phyloP scores from a whole-genome alignment of 805 yeast genomes.

The Pichia gijzeniarum region DNA sequence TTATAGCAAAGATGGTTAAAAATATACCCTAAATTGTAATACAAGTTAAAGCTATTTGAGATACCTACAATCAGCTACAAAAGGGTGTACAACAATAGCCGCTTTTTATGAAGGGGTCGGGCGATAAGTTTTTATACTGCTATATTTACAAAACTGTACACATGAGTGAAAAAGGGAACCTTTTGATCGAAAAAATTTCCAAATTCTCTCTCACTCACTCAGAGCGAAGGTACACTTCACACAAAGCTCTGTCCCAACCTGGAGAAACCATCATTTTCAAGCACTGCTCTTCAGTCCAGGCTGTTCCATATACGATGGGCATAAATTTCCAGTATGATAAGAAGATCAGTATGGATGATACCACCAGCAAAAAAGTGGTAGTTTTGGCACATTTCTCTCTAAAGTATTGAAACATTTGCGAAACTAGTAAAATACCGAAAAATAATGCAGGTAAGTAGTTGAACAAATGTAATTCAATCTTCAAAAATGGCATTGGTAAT shows the following conservation, averaged over 20 bases:
- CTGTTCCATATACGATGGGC: slow-evolving; percentile 43
- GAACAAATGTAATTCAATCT: slow-evolving; percentile 36
- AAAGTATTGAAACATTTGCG: slow-evolving; percentile 40
- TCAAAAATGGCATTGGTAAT: slow-evolving; percentile 44
- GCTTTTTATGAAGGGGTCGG: no score
- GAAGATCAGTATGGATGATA: slow-evolving; percentile 18
- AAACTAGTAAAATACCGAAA: slow-evolving; percentile 39
- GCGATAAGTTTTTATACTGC: no score
- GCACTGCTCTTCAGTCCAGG: slow-evolving; percentile 42
- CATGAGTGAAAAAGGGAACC: slow-evolving; percentile 1
- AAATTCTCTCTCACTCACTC: not conserved
- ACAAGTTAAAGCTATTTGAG: no score
- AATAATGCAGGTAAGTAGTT: slow-evolving; percentile 46
- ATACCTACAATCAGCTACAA: no score
- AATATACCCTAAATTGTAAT: no score
- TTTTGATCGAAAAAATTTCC: not conserved
- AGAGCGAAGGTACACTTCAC: slow-evolving; percentile 6
- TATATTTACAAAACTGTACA: no score
- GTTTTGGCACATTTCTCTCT: slow-evolving; percentile 24
- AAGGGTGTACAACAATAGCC: no score
- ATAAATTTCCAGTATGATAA: slow-evolving; percentile 26
- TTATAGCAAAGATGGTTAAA: not conserved
- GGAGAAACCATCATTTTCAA: slow-evolving; percentile 14
- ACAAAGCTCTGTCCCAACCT: slow-evolving; percentile 14
- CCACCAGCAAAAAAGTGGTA: slow-evolving; percentile 25